Evolutionary conservation across 1,284 basidiomycete genomes (phyloP).

Genomic region (Kwoniella shivajii): DNA sequence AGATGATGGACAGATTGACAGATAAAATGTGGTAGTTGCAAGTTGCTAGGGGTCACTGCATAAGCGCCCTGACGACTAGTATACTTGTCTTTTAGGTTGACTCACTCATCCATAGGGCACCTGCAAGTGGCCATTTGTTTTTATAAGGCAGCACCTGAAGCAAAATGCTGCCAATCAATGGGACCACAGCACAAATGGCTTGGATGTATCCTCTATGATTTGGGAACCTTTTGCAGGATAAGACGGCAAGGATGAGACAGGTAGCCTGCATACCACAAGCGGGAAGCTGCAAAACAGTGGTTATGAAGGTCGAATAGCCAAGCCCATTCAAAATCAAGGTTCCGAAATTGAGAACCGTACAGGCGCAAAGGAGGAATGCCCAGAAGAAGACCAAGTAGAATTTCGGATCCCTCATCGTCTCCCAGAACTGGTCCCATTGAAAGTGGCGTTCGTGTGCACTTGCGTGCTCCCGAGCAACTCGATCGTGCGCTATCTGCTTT

Average conservation of each 20-base stretch:
- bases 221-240: conserved; percentile 6
- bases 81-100: neutral
- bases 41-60: conserved; percentile 1
- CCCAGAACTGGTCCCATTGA: conserved; percentile 16
- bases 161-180: conserved; percentile 10
- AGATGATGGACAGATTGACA: conserved; percentile 15
- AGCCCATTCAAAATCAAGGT: conserved; percentile 17
- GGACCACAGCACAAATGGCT: conserved; percentile 2
- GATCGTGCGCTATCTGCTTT: conserved; percentile 11
- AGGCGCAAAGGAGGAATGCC: conserved; percentile 13
- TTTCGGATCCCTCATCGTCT: conserved; percentile 13
- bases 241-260: conserved; percentile 1
- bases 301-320: conserved; percentile 12
- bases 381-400: conserved; percentile 15
- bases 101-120: conserved; percentile 16
- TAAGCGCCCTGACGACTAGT: too few relatives aligned
- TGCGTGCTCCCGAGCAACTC: conserved; percentile 15
- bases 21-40: conserved; percentile 15
- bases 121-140: conserved; percentile 17
- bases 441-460: conserved; percentile 7
- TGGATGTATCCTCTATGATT: conserved; percentile 12
- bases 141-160: conserved; percentile 11
- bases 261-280: conserved; percentile 10
- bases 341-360: conserved; percentile 18
- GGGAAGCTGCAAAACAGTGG: conserved; percentile 12